Base-by-base conservation (phyloP, 1,284 basidiomycete genomes). In the Puccinia hordei region DNA sequence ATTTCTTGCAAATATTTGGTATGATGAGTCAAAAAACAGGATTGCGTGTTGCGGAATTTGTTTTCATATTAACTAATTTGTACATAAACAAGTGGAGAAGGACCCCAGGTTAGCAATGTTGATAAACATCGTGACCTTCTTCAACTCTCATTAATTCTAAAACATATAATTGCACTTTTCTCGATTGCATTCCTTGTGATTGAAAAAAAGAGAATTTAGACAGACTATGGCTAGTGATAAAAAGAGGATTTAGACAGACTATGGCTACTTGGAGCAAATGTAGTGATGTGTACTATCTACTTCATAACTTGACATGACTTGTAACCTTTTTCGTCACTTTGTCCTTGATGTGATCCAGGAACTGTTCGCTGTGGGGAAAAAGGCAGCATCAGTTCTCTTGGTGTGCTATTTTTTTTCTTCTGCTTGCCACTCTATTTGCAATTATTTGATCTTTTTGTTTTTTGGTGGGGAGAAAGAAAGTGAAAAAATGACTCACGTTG, bases 281-380 rank as follows among this genome's bases (percentile, higher is more conserved):
- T 24, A 13, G 55, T 41, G 12, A 4, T n/a, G 9, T 27, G 17
- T 8, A 12, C n/a, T 57, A 2, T 27, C 13, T 17, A n/a, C 27
- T 38, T 65, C 61, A 69, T 51, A 69, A 22, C 44, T 69, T 69
- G 10, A 51, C 22, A 17, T 69, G 66, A 13, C 46, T 46, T n/a
- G 44, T 22, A 15, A 69, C 41, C 19, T 69, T 69, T 9, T 46
- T 49, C 24, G 66, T 69, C 27, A 69, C 15, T 33, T 69, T 69
- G 12, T 69, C 44, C 22, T 69, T 69, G 24, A 79, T 71, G 44
- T 79, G 76, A n/a, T 79, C 76, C 24, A 79, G 57, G 44, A 79
- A 79, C 46, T 66, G 65, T 61, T 79, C 76, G 19, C 76, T 79
- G 46, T 2, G 55, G 24, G 12, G 35, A 69, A 55, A 19, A 69